Conservation (phyloP, 1,139 yeast species). For the Debaryomyces coudertii region DNA sequence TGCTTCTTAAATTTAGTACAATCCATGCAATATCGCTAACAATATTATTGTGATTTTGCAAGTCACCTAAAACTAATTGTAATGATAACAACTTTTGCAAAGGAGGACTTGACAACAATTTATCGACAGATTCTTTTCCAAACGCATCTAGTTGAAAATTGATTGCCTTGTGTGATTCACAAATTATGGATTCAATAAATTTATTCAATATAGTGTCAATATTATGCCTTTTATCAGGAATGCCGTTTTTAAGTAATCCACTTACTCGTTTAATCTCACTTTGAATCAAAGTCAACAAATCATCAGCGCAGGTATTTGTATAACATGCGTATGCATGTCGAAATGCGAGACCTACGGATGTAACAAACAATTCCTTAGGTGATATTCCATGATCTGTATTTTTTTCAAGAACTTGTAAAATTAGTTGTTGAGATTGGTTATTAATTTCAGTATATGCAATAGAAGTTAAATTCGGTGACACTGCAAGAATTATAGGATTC, state of each 20-base stretch:
- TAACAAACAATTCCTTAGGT: constrained; percentile 37
- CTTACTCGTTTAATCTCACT: constrained; percentile 41
- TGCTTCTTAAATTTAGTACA: constrained; percentile 66
- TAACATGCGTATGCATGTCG: constrained; percentile 72
- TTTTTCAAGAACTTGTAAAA: constrained; percentile 35
- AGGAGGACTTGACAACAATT: constrained; percentile 71
- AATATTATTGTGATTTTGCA: constrained; percentile 45
- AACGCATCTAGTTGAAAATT: constrained; percentile 67
- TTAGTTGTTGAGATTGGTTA: constrained; percentile 24
- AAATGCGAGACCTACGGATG: constrained; percentile 65
- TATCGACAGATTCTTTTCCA: constrained; percentile 69
- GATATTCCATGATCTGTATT: constrained; percentile 20
- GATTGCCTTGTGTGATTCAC: constrained; percentile 70
- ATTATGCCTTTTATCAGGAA: constrained; percentile 21
- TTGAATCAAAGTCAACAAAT: constrained; percentile 59
- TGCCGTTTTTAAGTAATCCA: constrained; percentile 15
- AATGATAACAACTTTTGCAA: constrained; percentile 65
- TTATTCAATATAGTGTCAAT: constrained; percentile 31
- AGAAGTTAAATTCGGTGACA: constrained; percentile 65
- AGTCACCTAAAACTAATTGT: constrained; percentile 69
- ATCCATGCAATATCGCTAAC: constrained; percentile 67
- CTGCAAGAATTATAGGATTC: constrained; percentile 42
- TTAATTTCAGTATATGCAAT: constrained; percentile 38
- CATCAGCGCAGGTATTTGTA: constrained; percentile 66
- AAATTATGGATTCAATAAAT: constrained; percentile 49